Evolutionary conservation across 108 stramenopile genomes (phyloP).

Genomic region (Fistulifera solaris): DNA sequence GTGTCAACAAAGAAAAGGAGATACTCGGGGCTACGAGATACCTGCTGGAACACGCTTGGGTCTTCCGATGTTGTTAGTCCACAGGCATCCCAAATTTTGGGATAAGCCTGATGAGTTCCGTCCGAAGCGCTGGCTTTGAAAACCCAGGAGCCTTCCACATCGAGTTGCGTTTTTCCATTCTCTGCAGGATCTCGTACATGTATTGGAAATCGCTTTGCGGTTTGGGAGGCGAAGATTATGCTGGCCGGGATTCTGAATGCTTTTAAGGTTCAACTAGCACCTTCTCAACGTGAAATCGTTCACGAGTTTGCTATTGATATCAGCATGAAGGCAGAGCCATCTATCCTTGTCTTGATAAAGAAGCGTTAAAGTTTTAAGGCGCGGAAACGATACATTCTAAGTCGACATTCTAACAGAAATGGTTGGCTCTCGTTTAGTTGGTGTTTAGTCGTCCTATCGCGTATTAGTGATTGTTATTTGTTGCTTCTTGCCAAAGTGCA

Average conservation of each 20-base stretch:
- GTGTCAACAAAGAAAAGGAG: constrained; percentile 13
- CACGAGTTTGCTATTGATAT: too few relatives aligned
- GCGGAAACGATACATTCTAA: neutral
- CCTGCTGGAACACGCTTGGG: constrained; percentile 33
- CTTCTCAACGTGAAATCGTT: too few relatives aligned
- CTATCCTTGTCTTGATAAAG: too few relatives aligned
- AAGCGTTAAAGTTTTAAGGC: too few relatives aligned
- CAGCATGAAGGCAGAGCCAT: too few relatives aligned
- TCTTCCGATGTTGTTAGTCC: constrained; percentile 39
- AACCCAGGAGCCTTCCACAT: constrained; percentile 8
- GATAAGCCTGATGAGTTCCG: constrained; percentile 42
- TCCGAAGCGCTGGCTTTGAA: constrained; percentile 50
- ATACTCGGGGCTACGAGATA: constrained; percentile 30
- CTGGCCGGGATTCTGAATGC: constrained; percentile 36
- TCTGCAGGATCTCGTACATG: constrained; percentile 48
- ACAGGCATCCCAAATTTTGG: constrained; percentile 52
- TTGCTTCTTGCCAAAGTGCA: too few relatives aligned
- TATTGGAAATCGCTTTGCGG: constrained; percentile 54
- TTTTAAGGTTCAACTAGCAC: constrained; percentile 10
- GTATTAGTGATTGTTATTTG: too few relatives aligned
- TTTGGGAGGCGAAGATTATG: constrained; percentile 52
- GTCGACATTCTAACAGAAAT: neutral
- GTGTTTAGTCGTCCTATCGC: too few relatives aligned
- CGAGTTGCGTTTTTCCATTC: constrained; percentile 53
- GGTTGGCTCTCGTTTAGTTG: too few relatives aligned